Conservation (phyloP, 2,329 filamentous ascomycete species). For the Periconia sp. region DNA sequence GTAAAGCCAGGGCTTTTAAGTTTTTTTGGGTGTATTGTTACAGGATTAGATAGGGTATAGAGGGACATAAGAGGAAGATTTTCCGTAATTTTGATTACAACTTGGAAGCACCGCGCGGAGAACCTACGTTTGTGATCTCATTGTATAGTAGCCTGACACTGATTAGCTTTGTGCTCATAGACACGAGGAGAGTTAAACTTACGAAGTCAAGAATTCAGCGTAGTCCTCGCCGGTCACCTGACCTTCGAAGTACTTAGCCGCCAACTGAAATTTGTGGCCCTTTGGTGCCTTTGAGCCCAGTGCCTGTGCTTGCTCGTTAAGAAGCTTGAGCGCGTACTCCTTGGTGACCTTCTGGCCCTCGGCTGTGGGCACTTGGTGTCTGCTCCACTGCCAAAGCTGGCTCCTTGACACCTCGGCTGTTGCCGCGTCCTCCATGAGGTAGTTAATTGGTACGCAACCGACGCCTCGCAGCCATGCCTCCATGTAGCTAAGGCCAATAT, state of each 20-base stretch:
- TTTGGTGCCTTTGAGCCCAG: slow-evolving; percentile 76
- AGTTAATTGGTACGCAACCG: slow-evolving; percentile 97
- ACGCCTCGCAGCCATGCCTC: slow-evolving; percentile 96
- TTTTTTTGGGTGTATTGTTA: neutral
- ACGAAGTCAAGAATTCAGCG: slow-evolving; percentile 91
- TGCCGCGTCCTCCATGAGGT: slow-evolving; percentile 96
- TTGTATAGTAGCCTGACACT: slow-evolving; percentile 76
- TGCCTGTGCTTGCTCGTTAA: slow-evolving; percentile 83
- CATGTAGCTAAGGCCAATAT: slow-evolving; percentile 97
- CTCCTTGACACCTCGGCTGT: slow-evolving; percentile 94
- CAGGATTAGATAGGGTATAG: slow-evolving; percentile 2
- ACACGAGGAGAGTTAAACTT: slow-evolving; percentile 48
- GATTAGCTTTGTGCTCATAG: slow-evolving; percentile 18
- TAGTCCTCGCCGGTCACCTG: slow-evolving; percentile 98
- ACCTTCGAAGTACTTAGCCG: slow-evolving; percentile 87
- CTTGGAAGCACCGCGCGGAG: slow-evolving; percentile 62
- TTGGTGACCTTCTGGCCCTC: slow-evolving; percentile 95
- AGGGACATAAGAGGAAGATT: neutral
- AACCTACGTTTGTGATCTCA: slow-evolving; percentile 79
- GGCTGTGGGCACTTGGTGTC: slow-evolving; percentile 73
- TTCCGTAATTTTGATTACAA: slow-evolving; percentile 46
- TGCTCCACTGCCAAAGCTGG: slow-evolving; percentile 97
- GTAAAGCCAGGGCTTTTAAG: neutral
- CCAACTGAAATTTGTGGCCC: slow-evolving; percentile 90
- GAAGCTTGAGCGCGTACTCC: slow-evolving; percentile 82